Percentiles rank a stretch among this genome's conserved stretches.
phyloP scores from a whole-genome alignment of 345 rosid species.

The Linum usitatissimum region DNA sequence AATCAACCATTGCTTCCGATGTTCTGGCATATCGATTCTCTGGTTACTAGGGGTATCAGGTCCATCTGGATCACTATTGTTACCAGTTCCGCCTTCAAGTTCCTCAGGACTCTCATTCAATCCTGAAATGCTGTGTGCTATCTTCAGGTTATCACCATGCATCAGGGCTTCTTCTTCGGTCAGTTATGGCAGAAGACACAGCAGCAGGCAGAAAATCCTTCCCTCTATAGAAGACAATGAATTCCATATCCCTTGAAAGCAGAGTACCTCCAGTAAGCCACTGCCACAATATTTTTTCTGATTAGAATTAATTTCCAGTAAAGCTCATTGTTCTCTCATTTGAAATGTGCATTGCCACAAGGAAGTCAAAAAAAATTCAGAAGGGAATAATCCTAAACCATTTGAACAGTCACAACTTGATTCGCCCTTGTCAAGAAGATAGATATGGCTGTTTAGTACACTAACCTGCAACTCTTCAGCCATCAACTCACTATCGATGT shows the following conservation, averaged over 20 bases:
- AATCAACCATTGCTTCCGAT: slow-evolving; percentile 26
- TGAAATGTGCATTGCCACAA: not conserved
- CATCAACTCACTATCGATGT: slow-evolving; percentile 72
- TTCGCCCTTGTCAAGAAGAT: too few species aligned
- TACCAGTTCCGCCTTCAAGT: slow-evolving; percentile 12
- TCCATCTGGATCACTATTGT: slow-evolving; percentile 16
- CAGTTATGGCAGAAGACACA: slow-evolving; percentile 75
- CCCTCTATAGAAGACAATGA: slow-evolving; percentile 78
- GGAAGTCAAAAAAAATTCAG: not conserved
- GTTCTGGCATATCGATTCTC: slow-evolving; percentile 16
- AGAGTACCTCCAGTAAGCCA: slow-evolving; percentile 81
- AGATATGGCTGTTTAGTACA: not conserved
- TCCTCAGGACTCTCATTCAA: slow-evolving; percentile 13
- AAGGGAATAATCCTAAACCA: not conserved
- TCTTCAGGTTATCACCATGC: slow-evolving; percentile 23
- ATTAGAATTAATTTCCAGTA: not conserved
- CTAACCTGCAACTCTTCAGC: slow-evolving; percentile 81
- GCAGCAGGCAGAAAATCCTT: slow-evolving; percentile 88
- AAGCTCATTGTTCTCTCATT: not conserved
- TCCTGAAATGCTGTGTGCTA: slow-evolving; percentile 12
- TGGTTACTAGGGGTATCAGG: slow-evolving; percentile 14
- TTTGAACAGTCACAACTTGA: too few species aligned
- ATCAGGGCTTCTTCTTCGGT: slow-evolving; percentile 54
- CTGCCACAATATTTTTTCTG: slow-evolving; percentile 33
- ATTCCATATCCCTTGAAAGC: slow-evolving; percentile 73